phyloP scores from a whole-genome alignment of 2,329 filamentous ascomycete genomes.

The Fusarium sp. region DNA sequence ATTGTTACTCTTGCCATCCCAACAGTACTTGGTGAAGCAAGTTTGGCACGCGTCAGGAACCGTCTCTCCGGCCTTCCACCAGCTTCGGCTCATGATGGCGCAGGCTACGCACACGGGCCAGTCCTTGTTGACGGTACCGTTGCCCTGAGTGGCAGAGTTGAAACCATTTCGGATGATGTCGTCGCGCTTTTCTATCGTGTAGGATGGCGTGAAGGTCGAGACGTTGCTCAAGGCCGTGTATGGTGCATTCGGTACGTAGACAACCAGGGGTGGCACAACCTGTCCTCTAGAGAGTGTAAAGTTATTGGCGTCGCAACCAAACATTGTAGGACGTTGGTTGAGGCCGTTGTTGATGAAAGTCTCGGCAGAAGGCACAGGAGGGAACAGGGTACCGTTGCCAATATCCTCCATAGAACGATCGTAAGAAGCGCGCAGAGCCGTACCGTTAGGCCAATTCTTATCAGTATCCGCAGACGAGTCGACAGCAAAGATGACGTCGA shows the following conservation, averaged over 20 bases:
- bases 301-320: constrained; percentile 67
- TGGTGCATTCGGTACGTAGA: constrained; percentile 81
- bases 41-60: constrained; percentile 73
- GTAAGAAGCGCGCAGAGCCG: constrained; percentile 66
- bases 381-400: constrained; percentile 65
- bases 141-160: constrained; percentile 81
- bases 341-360: constrained; percentile 68
- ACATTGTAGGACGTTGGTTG: constrained; percentile 69
- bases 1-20: constrained; percentile 72
- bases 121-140: constrained; percentile 72
- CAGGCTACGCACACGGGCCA: constrained; percentile 87
- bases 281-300: constrained; percentile 50
- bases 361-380: constrained; percentile 62
- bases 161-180: constrained; percentile 83
- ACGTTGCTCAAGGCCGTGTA: constrained; percentile 78
- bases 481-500: constrained; percentile 71
- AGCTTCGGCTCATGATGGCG: constrained; percentile 77
- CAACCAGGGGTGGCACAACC: constrained; percentile 71
- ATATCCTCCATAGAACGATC: constrained; percentile 57
- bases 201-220: constrained; percentile 74
- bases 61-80: constrained; percentile 70
- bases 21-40: constrained; percentile 87
- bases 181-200: constrained; percentile 73
- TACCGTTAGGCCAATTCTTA: constrained; percentile 68
- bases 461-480: constrained; percentile 72